These are phyloP conservation scores for Trifolium fragiferum DNA, from an alignment of 306 rosid genomes.

Conservation along the genomic window DNA sequence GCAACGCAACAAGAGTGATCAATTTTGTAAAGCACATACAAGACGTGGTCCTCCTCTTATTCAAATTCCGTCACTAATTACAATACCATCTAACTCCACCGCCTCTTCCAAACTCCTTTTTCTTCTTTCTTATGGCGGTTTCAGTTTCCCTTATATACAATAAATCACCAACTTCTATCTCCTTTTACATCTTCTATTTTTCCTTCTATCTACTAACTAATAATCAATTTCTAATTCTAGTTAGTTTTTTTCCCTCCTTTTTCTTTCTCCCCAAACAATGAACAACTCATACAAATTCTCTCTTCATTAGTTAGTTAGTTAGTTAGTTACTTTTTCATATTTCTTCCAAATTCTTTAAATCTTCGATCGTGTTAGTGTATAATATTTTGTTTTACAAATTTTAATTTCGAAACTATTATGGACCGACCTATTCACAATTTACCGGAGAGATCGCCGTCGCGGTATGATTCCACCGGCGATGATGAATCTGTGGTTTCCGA, in stretches of 20 bases:
- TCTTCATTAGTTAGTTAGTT: neutral
- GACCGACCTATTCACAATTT: constrained; percentile 30
- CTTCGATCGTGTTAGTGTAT: neutral
- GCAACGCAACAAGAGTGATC: neutral
- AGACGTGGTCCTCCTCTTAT: constrained; percentile 19
- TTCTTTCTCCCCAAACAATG: neutral
- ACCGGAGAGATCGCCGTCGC: neutral
- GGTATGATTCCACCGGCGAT: constrained; percentile 34
- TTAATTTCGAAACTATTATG: constrained; percentile 22
- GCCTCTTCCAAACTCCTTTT: neutral
- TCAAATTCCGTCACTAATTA: neutral
- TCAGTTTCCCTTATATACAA: constrained; percentile 14
- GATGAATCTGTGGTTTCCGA: constrained; percentile 64
- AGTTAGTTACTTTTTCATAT: neutral
- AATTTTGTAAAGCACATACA: neutral
- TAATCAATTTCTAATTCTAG: neutral
- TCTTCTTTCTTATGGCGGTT: constrained; percentile 7
- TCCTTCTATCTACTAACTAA: neutral
- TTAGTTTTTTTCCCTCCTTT: neutral
- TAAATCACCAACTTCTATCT: neutral
- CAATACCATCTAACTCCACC: constrained; percentile 18
- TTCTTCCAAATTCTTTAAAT: neutral
- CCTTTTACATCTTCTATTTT: neutral
- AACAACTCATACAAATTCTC: neutral
- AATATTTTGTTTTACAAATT: neutral